These are phyloP conservation scores for Claviceps sp. DNA, from an alignment of 2,329 filamentous ascomycete genomes.

Conservation along the genomic window DNA sequence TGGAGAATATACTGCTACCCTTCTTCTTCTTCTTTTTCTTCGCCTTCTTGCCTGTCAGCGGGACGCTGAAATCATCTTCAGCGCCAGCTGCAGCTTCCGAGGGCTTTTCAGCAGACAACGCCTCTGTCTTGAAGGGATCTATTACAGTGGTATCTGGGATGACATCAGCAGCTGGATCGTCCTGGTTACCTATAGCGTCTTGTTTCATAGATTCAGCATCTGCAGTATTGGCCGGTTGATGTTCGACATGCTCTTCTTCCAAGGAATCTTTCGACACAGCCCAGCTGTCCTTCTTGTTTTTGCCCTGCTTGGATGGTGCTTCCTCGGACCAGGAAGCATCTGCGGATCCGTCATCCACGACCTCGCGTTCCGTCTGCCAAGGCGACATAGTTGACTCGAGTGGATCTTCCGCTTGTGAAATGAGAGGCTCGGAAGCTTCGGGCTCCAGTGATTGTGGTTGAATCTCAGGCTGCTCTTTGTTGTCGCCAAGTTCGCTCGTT, in stretches of 20 bases:
- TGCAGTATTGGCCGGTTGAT: not conserved
- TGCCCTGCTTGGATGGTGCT: conserved; percentile 13
- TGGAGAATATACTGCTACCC: conserved; percentile 13
- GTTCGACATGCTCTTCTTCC: conserved; percentile 6
- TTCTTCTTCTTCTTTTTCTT: conserved; percentile 21
- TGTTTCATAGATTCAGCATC: not conserved
- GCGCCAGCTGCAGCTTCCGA: conserved; percentile 3
- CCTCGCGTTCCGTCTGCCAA: conserved; percentile 12
- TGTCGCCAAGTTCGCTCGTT: not conserved
- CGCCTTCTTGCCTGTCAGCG: conserved; percentile 12
- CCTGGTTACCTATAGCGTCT: not conserved
- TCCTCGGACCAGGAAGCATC: conserved; percentile 6
- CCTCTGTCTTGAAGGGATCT: not conserved
- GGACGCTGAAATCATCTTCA: conserved; percentile 9
- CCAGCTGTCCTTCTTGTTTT: conserved; percentile 18
- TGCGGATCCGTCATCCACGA: not conserved
- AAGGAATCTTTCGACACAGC: conserved; percentile 1
- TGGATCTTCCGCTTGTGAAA: conserved; percentile 17
- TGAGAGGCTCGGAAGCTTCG: conserved; percentile 18
- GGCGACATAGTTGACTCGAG: conserved; percentile 13
- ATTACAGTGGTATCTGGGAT: not conserved
- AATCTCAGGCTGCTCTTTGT: not conserved
- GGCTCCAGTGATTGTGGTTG: conserved; percentile 5
- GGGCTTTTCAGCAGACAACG: not conserved
- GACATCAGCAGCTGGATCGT: not conserved